Conservation (phyloP, 176 grass and related monocot genomes). For the Carex cristatella region DNA sequence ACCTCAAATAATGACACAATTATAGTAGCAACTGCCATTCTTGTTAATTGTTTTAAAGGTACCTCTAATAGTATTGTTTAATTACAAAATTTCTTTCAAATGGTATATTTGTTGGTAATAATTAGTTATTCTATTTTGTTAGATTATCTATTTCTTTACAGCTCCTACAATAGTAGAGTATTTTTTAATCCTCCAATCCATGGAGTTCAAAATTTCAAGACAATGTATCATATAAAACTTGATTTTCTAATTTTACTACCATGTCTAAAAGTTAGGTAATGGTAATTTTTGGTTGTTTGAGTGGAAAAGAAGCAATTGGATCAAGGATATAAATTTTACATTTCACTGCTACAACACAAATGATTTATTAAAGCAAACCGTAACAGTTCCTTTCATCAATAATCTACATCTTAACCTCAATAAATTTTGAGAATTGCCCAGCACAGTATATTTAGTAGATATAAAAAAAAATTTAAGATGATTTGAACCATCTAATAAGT, state of each 20-base stretch:
- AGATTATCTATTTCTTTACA: background rate
- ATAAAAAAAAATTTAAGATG: too few relatives aligned
- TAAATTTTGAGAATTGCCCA: too few relatives aligned
- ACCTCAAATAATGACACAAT: too few relatives aligned
- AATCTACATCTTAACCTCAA: background rate
- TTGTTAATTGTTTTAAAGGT: background rate
- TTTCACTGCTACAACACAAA: constrained; percentile 8
- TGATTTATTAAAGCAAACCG: constrained; percentile 49
- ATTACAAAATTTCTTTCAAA: background rate
- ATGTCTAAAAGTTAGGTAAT: too few relatives aligned
- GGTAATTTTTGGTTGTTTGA: too few relatives aligned
- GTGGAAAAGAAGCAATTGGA: too few relatives aligned
- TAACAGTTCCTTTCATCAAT: constrained; percentile 45
- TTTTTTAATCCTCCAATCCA: background rate
- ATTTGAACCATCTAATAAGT: too few relatives aligned
- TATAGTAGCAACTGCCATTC: background rate
- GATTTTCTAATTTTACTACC: too few relatives aligned
- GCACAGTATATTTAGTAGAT: too few relatives aligned
- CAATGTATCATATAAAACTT: background rate
- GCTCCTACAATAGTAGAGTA: background rate
- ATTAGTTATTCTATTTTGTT: background rate
- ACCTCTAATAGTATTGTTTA: background rate
- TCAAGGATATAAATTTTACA: background rate
- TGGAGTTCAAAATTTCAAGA: background rate
- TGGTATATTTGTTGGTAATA: too few relatives aligned